Percentiles rank a stretch among this genome's conserved stretches.
Evolutionary conservation across 352 stramenopile genomes (phyloP).

Genomic region (Phytopythium ostracodes): DNA sequence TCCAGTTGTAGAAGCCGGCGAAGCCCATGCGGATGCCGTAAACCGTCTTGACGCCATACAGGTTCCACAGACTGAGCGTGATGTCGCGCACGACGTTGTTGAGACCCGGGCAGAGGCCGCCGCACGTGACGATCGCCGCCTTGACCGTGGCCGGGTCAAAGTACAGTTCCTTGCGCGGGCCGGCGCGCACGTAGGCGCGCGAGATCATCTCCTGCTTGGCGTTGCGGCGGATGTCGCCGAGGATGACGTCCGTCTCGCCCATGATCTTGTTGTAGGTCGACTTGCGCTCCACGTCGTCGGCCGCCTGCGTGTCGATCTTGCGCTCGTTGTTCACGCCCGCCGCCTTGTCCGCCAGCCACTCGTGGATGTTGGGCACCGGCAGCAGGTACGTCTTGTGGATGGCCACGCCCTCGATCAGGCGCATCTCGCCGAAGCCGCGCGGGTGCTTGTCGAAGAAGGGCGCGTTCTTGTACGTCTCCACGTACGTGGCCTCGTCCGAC

Average conservation of each 20-base stretch:
- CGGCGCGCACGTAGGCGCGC: constrained; percentile 76
- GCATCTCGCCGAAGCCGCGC: constrained; percentile 78
- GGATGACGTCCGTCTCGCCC: constrained; percentile 74
- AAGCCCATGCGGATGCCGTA: constrained; percentile 85
- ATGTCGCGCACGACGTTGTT: constrained; percentile 99
- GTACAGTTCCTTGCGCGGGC: constrained; percentile 61
- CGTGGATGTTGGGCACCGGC: constrained; percentile 65
- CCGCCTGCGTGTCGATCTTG: constrained; percentile 73
- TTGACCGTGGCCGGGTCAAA: constrained; percentile 78
- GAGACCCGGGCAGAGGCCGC: constrained; percentile 95
- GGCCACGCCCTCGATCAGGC: constrained; percentile 60
- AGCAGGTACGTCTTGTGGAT: constrained; percentile 68
- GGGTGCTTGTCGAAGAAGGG: constrained; percentile 79
- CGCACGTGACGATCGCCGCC: constrained; percentile 91
- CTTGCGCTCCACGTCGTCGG: constrained; percentile 56
- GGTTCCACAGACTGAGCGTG: constrained; percentile 88
- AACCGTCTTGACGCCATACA: constrained; percentile 83
- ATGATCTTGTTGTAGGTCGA: constrained; percentile 88
- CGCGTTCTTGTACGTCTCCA: constrained; percentile 46
- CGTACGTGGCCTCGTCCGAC: constrained; percentile 25
- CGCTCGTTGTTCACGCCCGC: constrained; percentile 54
- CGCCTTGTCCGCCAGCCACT: constrained; percentile 62
- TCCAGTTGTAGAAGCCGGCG: constrained; percentile 80
- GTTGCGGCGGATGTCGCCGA: constrained; percentile 80
- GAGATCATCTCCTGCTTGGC: constrained; percentile 56